Percentiles rank a stretch among this genome's conserved stretches.
These are phyloP conservation scores for Cercospora beticola DNA, from an alignment of 2,329 filamentous ascomycete species.

Conservation along the genomic window DNA sequence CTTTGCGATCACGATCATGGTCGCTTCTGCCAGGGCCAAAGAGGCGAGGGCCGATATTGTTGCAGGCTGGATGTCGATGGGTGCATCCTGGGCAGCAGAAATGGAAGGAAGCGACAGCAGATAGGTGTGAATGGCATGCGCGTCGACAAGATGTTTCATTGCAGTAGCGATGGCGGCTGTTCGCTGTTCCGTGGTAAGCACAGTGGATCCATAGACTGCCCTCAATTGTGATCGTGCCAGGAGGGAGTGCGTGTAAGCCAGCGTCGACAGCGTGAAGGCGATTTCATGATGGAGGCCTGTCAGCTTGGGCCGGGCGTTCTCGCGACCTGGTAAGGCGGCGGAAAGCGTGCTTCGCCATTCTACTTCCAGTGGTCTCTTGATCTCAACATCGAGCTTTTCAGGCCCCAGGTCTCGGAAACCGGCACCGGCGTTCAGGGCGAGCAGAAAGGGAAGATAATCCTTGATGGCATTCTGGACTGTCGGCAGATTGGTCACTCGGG, in stretches of 20 bases:
- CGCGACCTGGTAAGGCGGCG: conserved; percentile 62
- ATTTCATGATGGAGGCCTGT: conserved; percentile 79
- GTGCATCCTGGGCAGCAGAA: conserved; percentile 49
- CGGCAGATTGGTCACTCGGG: conserved; percentile 69
- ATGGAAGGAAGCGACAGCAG: conserved; percentile 51
- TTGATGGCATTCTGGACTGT: conserved; percentile 68
- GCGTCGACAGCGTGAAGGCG: conserved; percentile 71
- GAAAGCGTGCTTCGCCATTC: conserved; percentile 82
- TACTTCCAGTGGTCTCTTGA: conserved; percentile 65
- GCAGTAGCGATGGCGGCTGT: conserved; percentile 69
- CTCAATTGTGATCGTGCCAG: conserved; percentile 71
- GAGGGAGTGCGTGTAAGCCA: conserved; percentile 72
- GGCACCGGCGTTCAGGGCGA: conserved; percentile 73
- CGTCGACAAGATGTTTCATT: conserved; percentile 74
- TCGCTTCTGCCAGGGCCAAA: conserved; percentile 82
- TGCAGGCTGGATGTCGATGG: conserved; percentile 45
- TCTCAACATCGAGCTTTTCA: conserved; percentile 67
- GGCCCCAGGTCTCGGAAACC: conserved; percentile 47
- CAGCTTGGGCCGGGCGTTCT: conserved; percentile 66
- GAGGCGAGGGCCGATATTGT: conserved; percentile 50
- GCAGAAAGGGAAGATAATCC: conserved; percentile 79
- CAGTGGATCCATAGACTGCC: conserved; percentile 67
- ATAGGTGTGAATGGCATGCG: conserved; percentile 74
- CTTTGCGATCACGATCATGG: conserved; percentile 83
- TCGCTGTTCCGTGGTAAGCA: conserved; percentile 64